A percentile compares a stretch with the other conserved stretches of the same genome.
These are phyloP conservation scores for Chaetomiaceae sp. DNA, from an alignment of 2,329 filamentous ascomycete species.

Conservation along the genomic window DNA sequence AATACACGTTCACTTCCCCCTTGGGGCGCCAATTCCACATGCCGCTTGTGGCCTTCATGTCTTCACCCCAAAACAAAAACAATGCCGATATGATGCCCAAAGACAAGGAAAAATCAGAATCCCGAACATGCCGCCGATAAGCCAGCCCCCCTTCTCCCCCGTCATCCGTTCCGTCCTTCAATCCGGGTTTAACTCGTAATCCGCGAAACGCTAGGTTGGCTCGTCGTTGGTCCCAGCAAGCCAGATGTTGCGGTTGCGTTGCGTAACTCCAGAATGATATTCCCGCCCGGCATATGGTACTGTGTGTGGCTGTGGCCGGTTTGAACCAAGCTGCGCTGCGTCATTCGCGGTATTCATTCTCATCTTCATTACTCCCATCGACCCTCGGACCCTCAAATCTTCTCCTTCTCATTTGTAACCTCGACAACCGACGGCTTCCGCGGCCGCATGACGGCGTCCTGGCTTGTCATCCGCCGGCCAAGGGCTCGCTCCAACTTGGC, in stretches of 20 bases:
- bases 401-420: conserved; percentile 36
- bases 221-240: too few species aligned
- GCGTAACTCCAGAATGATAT: neutral
- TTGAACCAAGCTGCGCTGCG: too few species aligned
- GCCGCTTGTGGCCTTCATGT: neutral
- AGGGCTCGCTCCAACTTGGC: conserved; percentile 88
- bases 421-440: conserved; percentile 30
- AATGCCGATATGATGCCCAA: conserved; percentile 11
- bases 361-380: too few species aligned
- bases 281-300: too few species aligned
- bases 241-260: too few species aligned
- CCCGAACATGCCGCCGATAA: neutral
- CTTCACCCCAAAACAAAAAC: neutral
- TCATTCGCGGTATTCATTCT: too few species aligned
- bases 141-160: neutral
- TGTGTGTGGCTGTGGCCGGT: too few species aligned
- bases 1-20: neutral
- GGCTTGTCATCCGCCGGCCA: conserved; percentile 76
- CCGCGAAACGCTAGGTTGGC: neutral
- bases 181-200: too few species aligned
- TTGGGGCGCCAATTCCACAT: neutral
- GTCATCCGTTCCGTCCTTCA: neutral
- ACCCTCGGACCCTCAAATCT: too few species aligned
- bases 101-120: neutral
- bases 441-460: conserved; percentile 77